Evolutionary conservation across 805 yeast genomes (phyloP).

Genomic region (Cyberlindnera meyerae): DNA sequence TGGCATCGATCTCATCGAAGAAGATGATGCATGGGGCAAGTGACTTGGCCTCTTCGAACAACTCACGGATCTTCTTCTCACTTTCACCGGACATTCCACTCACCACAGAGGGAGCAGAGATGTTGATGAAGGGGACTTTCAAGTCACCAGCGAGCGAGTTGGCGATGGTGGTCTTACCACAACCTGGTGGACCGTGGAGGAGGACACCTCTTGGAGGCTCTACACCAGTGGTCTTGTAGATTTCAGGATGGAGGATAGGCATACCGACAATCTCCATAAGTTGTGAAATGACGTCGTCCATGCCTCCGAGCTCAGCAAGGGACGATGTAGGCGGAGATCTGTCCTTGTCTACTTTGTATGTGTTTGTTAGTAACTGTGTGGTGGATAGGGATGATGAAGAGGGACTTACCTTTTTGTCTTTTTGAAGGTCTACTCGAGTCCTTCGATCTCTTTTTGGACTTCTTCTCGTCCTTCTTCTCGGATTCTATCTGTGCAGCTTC

Average conservation of each 20-base stretch:
- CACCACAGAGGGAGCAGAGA: conserved; percentile 93
- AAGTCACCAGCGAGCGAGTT: conserved; percentile 94
- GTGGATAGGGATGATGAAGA: conserved; percentile 7
- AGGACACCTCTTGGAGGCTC: conserved; percentile 93
- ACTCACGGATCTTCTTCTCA: conserved; percentile 88
- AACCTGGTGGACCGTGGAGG: conserved; percentile 98
- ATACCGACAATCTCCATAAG: conserved; percentile 86
- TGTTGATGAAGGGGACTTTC: conserved; percentile 84
- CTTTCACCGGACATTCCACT: conserved; percentile 99
- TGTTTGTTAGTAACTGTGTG: conserved; percentile 23
- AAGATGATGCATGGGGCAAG: conserved; percentile 91
- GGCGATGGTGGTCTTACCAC: conserved; percentile 96
- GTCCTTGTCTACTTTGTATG: conserved; percentile 38
- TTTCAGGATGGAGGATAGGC: conserved; percentile 92
- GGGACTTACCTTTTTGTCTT: conserved; percentile 34
- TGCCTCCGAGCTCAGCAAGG: conserved; percentile 80
- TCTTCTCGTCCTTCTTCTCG: conserved; percentile 28
- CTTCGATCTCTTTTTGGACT: conserved; percentile 48
- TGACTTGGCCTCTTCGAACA: conserved; percentile 86
- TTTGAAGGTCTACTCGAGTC: conserved; percentile 33
- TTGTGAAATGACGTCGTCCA: conserved; percentile 79
- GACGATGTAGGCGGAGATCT: conserved; percentile 67
- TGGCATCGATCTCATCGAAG: conserved; percentile 96
- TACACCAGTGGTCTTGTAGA: conserved; percentile 80
- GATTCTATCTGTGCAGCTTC: too few species aligned